These are phyloP conservation scores for Hortiboletus campestris DNA, from an alignment of 768 basidiomycete genomes.

Conservation along the genomic window DNA sequence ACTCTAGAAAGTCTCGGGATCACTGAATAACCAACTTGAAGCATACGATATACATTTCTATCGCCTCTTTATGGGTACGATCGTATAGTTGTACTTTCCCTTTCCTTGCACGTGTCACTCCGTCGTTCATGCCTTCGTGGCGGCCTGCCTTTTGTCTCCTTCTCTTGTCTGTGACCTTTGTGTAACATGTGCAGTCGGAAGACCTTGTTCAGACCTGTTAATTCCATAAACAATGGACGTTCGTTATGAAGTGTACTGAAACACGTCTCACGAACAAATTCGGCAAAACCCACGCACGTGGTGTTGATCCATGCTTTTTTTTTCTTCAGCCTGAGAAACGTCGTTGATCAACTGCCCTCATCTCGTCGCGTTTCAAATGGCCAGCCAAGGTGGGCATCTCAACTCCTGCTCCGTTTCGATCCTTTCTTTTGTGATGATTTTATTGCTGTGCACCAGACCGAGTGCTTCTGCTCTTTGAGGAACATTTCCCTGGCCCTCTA, in stretches of 20 bases:
- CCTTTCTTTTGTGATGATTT: constrained; percentile 28
- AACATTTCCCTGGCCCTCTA: constrained; percentile 30
- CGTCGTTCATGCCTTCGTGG: constrained; percentile 2
- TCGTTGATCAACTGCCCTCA: not conserved
- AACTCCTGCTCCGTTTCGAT: not conserved
- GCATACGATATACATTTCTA: not conserved
- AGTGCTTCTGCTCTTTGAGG: constrained; percentile 35
- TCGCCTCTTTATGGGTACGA: constrained; percentile 9
- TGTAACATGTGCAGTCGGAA: constrained; percentile 10
- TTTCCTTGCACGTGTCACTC: constrained; percentile 2
- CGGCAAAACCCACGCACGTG: no score
- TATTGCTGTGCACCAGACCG: constrained; percentile 38
- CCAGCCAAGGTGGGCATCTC: constrained; percentile 3
- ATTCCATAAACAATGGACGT: not conserved
- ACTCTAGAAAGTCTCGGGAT: constrained; percentile 78
- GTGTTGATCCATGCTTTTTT: not conserved
- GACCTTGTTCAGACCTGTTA: not conserved
- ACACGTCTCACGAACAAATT: no score
- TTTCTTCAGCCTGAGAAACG: no score
- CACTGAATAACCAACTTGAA: constrained; percentile 49
- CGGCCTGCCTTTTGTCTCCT: not conserved
- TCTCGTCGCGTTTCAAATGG: not conserved
- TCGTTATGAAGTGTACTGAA: no score
- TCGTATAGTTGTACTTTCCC: constrained; percentile 12
- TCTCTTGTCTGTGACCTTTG: constrained; percentile 7